Evolutionary conservation across 1,284 basidiomycete species (phyloP), one percentile per base, ranked within the genome.

Genomic region (Naganishia liquefaciens): DNA sequence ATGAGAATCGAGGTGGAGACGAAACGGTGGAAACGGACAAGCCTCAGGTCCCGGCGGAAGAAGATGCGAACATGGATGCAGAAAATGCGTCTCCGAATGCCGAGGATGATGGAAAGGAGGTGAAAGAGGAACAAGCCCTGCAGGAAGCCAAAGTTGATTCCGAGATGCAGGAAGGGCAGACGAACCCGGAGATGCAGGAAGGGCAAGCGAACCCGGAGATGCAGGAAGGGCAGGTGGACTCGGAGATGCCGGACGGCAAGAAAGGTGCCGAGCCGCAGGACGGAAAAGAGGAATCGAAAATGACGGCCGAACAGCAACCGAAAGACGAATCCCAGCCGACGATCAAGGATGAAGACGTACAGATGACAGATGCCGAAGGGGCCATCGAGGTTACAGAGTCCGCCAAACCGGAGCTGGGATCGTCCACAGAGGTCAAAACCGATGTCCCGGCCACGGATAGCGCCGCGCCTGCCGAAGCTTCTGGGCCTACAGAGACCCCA

Each of bases 21-120:
- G 51, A 53, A 13, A 17, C 25, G 50, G 19, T 25, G n/a, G 61
- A 33, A 15, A 42, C n/a, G 40, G 61, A 62, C 0, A 54, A 63
- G 25, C 19, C 51, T 25, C 40, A 63, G 27, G 28, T 42, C 2
- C 19, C 61, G 51, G 13, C 28, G 10, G 40, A 63, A 17, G 61
- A 63, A 33, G 51, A 54, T 27, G 17, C 27, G 51, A 13, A 39
- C 37, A 53, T 33, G 55, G 23, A 50, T 25, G 27, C 15, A 9
- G 64, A 27, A 21, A 52, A 47, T 4, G 43, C 7, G n/a, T 5
- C 33, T 10, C n/a, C 17, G 21, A 46, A 61, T 15, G 27, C 1
- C 21, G 40, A 33, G 7, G 21, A 23, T 4, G 58, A 39, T 6
- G 37, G 42, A 17, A 51, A 54, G n/a, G 46, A 23, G 23, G 44